Evolutionary conservation across 2,329 filamentous ascomycete species (phyloP), one percentile per base, ranked within the genome.

Genomic region (Beauveria scarabaeidicola): DNA sequence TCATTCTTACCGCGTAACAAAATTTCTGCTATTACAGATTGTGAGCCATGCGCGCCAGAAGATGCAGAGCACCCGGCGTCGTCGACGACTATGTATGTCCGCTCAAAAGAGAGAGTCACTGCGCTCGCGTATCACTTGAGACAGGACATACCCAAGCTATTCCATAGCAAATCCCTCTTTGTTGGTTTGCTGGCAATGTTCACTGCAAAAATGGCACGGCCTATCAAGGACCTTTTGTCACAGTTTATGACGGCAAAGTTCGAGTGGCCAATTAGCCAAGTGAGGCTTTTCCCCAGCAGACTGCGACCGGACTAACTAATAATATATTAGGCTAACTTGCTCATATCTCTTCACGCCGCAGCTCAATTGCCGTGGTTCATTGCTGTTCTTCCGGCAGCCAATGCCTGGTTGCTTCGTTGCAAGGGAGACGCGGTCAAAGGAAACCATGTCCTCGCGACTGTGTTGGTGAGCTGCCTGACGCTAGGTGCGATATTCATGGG

Each of bases 171-270:
- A 3, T 13, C 36, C 1, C 41, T 58, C 4, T 7, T 58, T 11
- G 11, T 58, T 51, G 46, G 23, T 1, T 21, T 58, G 4, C 3
- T 32, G 3, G 55, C 55, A 23, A 43, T 52, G 9, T 10, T 58
- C 5, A 23, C 21, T 6, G 47, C 44, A 3, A 50, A 58, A 23
- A 51, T 58, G 29, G 36, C 25, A 17, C 29, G 55, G 2, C 55
- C 55, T 17, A n/a, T 58, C 5, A 19, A 41, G 17, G 55, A 58
- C 7, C 32, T 58, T 1, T 10, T 43, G 21, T 7, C 27, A 11
- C 55, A 58, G 29, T 58, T 58, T 23, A 50, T 58, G 46, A 41
- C 44, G 13, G n/a, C 23, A 10, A 58, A 58, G 46, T 58, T 58
- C 23, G 3, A 58, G 15, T 58, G 46, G 55, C 55, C 55, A 10